phyloP scores from a whole-genome alignment of 2,329 filamentous ascomycete genomes.

The Beauveria australis region DNA sequence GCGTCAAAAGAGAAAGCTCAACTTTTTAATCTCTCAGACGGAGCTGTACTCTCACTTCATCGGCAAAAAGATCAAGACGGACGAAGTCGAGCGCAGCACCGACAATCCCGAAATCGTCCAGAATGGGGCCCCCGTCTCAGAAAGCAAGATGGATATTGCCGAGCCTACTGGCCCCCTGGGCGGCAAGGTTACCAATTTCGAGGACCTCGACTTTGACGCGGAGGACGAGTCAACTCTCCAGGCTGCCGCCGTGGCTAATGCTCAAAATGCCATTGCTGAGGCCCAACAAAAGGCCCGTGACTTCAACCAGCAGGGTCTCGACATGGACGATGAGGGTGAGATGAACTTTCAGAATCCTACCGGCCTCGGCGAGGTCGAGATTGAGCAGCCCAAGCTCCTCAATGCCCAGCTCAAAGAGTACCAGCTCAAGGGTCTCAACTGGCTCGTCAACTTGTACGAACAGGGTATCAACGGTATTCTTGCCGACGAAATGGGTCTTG shows the following conservation, averaged over 20 bases:
- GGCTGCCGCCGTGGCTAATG: constrained; percentile 86
- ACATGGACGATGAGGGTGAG: constrained; percentile 84
- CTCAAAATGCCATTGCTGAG: constrained; percentile 89
- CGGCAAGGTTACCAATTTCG: constrained; percentile 81
- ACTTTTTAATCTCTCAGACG: constrained; percentile 98
- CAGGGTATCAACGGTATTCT: constrained; percentile 99
- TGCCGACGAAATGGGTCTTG: constrained; percentile 98
- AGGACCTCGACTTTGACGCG: constrained; percentile 90
- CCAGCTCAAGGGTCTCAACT: constrained; percentile 97
- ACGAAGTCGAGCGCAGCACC: constrained; percentile 85
- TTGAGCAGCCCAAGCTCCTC: constrained; percentile 88
- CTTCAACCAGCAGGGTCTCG: constrained; percentile 70
- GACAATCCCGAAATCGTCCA: constrained; percentile 67
- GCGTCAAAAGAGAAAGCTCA: constrained; percentile 95
- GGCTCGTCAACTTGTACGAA: constrained; percentile 97
- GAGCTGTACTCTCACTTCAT: constrained; percentile 99
- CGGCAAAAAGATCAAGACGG: constrained; percentile 97
- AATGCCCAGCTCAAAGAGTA: constrained; percentile 96
- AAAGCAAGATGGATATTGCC: constrained; percentile 40
- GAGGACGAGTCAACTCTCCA: constrained; percentile 79
- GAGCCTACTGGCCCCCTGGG: constrained; percentile 47
- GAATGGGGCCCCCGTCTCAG: constrained; percentile 32
- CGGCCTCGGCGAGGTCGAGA: constrained; percentile 85
- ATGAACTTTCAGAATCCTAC: constrained; percentile 99
- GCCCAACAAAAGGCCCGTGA: constrained; percentile 87